A percentile compares a stretch with the other conserved stretches of the same genome.
phyloP scores from a whole-genome alignment of 192 early-diverging fungal genomes.

The Cetraspora pellucida region DNA sequence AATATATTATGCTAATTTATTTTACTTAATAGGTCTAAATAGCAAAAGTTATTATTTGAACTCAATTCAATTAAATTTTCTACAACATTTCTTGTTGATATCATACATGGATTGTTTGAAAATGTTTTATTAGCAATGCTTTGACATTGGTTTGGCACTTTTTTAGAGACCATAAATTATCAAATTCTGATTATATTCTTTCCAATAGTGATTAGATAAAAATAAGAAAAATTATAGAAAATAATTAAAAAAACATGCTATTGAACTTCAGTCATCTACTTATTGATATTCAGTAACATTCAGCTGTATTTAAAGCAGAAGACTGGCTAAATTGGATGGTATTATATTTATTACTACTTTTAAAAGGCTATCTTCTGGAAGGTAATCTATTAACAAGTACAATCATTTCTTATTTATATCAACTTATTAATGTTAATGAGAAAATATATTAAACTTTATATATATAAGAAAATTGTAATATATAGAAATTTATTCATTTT shows the following conservation, averaged over 20 bases:
- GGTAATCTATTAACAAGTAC: not conserved
- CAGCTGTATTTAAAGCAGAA: not conserved
- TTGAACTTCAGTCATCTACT: not conserved
- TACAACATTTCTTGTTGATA: not conserved
- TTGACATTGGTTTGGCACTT: not conserved
- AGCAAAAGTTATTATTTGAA: not conserved
- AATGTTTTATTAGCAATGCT: not conserved
- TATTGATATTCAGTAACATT: not conserved
- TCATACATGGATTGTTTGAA: not conserved
- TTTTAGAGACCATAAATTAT: not conserved
- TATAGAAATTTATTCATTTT: too few relatives aligned
- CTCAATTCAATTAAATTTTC: not conserved
- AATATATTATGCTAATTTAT: not conserved
- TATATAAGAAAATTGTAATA: too few relatives aligned
- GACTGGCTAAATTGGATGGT: not conserved
- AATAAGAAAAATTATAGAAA: not conserved
- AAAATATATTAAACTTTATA: too few relatives aligned
- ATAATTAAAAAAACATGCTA: slow-evolving; percentile 6
- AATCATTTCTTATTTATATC: too few relatives aligned
- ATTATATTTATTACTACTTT: not conserved
- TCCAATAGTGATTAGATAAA: not conserved
- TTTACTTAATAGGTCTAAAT: not conserved
- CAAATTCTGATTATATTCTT: not conserved
- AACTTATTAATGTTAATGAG: too few relatives aligned
- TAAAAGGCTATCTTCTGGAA: not conserved